Conservation (phyloP, 1,284 basidiomycete genomes). For the Vanrija humicola region DNA sequence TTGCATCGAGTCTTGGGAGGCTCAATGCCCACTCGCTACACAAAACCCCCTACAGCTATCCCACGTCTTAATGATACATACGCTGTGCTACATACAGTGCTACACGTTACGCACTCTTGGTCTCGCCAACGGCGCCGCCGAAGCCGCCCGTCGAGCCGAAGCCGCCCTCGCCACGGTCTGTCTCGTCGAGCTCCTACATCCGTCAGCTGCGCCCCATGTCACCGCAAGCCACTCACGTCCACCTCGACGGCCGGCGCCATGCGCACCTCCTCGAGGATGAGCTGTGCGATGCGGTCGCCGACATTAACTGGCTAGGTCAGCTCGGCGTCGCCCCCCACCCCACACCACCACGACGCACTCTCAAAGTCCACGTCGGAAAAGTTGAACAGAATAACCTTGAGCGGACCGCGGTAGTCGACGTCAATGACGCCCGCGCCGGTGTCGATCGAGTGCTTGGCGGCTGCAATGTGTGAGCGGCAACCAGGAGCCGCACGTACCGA, state of each 20-base stretch:
- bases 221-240: slow-evolving; percentile 54
- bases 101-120: neutral
- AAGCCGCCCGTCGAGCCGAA: slow-evolving; percentile 87
- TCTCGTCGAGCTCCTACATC: slow-evolving; percentile 72
- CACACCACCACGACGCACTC: slow-evolving; percentile 53
- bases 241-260: slow-evolving; percentile 86
- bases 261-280: slow-evolving; percentile 87
- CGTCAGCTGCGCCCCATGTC: neutral
- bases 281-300: slow-evolving; percentile 91
- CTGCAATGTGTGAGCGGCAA: slow-evolving; percentile 49
- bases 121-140: neutral
- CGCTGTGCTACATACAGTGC: neutral
- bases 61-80: too few species aligned
- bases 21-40: too few species aligned
- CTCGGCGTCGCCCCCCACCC: neutral
- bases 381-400: slow-evolving; percentile 94
- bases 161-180: slow-evolving; percentile 75
- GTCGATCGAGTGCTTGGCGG: slow-evolving; percentile 96
- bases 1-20: too few species aligned
- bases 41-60: too few species aligned
- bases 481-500: slow-evolving; percentile 59
- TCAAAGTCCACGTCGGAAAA: slow-evolving; percentile 82
- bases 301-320: slow-evolving; percentile 63
- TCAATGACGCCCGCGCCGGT: slow-evolving; percentile 97
- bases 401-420: slow-evolving; percentile 87